phyloP scores from a whole-genome alignment of 805 yeast species.

The Barnettozyma salicaria region DNA sequence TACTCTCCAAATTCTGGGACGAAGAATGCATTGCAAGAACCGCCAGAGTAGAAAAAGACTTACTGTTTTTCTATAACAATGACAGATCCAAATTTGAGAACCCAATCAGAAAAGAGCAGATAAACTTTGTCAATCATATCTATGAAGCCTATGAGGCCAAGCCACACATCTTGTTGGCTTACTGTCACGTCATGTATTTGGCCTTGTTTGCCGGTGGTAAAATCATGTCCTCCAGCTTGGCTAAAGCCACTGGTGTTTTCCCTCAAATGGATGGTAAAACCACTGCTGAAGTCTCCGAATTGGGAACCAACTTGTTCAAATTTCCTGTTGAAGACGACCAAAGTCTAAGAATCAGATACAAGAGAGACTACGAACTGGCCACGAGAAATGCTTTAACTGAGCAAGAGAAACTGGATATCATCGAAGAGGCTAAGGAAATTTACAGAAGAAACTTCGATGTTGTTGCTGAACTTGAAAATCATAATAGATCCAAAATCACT shows the following conservation, averaged over 20 bases:
- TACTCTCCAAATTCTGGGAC: conserved; percentile 57
- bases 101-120: conserved; percentile 58
- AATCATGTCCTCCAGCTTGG: conserved; percentile 59
- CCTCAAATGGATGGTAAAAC: conserved; percentile 65
- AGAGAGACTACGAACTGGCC: conserved; percentile 69
- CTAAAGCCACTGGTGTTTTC: conserved; percentile 64
- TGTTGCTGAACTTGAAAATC: conserved; percentile 59
- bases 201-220: conserved; percentile 86
- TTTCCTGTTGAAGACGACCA: conserved; percentile 67
- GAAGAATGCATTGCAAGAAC: conserved; percentile 59
- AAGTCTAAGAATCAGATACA: conserved; percentile 57
- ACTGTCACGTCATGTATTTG: conserved; percentile 78
- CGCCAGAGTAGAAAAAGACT: conserved; percentile 50
- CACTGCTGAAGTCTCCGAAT: conserved; percentile 53
- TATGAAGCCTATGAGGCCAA: conserved; percentile 45
- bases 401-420: conserved; percentile 60
- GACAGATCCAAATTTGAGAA: conserved; percentile 45
- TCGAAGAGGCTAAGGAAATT: conserved; percentile 60
- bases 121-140: conserved; percentile 58
- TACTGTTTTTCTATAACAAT: conserved; percentile 59
- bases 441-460: conserved; percentile 57
- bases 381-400: conserved; percentile 70
- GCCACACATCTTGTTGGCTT: conserved; percentile 70
- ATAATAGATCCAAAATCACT: conserved; percentile 54
- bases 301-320: conserved; percentile 66